phyloP scores from a whole-genome alignment of 352 stramenopile genomes.

The Globisporangium camurandrum region DNA sequence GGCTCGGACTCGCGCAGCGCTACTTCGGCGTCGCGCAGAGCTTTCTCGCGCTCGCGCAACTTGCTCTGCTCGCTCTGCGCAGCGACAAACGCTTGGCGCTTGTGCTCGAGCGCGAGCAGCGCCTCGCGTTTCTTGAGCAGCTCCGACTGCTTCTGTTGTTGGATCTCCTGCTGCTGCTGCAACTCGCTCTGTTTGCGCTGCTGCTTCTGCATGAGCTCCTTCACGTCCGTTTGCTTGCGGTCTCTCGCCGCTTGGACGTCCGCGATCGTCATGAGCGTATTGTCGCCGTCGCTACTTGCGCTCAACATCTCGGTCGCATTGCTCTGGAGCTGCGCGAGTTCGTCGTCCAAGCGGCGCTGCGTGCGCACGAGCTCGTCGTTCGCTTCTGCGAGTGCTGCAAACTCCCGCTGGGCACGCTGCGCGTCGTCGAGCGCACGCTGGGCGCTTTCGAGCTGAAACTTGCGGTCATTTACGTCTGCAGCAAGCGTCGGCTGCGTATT shows the following conservation, averaged over 20 bases:
- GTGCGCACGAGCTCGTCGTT: conserved; percentile 26
- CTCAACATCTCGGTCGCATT: conserved; percentile 25
- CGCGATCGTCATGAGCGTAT: conserved; percentile 24
- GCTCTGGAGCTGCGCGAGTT: conserved; percentile 28
- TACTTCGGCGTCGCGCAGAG: conserved; percentile 34
- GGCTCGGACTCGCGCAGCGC: conserved; percentile 31
- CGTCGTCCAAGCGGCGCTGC: conserved; percentile 19
- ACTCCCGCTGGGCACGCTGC: conserved; percentile 22
- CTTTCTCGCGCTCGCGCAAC: conserved; percentile 49
- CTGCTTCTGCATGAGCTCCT: conserved; percentile 41
- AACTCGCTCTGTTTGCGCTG: conserved; percentile 49
- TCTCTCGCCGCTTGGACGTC: conserved; percentile 38
- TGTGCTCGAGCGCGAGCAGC: conserved; percentile 38
- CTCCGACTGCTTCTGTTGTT: conserved; percentile 56
- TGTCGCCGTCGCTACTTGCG: conserved; percentile 11
- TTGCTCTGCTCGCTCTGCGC: conserved; percentile 40
- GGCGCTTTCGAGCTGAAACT: conserved; percentile 6
- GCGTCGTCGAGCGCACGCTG: conserved; percentile 28
- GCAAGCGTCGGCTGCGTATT: conserved; percentile 31
- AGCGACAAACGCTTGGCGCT: conserved; percentile 46
- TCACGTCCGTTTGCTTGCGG: conserved; percentile 36
- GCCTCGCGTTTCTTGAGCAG: conserved; percentile 51
- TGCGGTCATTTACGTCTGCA: conserved; percentile 47
- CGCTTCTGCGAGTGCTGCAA: conserved; percentile 23
- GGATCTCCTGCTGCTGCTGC: conserved; percentile 33